Base-by-base conservation (phyloP, 768 basidiomycete species). In the Boletales sp. region DNA sequence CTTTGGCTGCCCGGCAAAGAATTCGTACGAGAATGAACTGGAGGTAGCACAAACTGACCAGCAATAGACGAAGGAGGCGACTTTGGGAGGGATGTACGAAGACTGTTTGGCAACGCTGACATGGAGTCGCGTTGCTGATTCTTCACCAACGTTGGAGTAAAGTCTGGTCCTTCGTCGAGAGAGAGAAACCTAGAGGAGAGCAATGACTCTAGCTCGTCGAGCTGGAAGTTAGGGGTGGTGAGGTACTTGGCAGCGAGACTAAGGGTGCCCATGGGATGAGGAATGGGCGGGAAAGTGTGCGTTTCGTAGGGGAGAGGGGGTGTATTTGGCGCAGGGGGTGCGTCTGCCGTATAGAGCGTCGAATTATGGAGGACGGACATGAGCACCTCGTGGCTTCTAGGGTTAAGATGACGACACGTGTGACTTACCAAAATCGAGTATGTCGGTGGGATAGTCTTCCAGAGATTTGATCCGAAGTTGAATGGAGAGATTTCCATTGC, bases 181-280 rank as follows among this genome's bases (percentile, higher is more conserved):
- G 83, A 84, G 21, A 86, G 73, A 60, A 92, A 87, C 13, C 81
- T 74, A 4, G 83, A 85, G 3, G 86, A 89, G 5, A 91, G 72
- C 2, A 90, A 69, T 1, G 85, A 84, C 67, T 92, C 90, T 31
- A 84, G 74, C 56, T 88, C 85, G 65, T 90, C 87, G 30, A 90
- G 70, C 54, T 81, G 76, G 72, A 91, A 91, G 58, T 78, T 72
- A 5, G 88, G 86, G 1, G 77, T 70, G 12, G 78, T 72, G 41
- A 90, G 80, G 67, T 87, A 90, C 25, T 78, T 82, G 33, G 77
- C 68, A 9, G 81, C 73, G 46, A 92, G 74, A 1, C 74, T 71
- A 48, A 91, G 77, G 0, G 77, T 72, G 42, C 89, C 90, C 64
- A 70, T 68, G 6, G 86, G 86, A 54, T 89, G 86, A 12, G 82